Conservation (phyloP, 495 filamentous ascomycete species). For the Neurospora sp. region DNA sequence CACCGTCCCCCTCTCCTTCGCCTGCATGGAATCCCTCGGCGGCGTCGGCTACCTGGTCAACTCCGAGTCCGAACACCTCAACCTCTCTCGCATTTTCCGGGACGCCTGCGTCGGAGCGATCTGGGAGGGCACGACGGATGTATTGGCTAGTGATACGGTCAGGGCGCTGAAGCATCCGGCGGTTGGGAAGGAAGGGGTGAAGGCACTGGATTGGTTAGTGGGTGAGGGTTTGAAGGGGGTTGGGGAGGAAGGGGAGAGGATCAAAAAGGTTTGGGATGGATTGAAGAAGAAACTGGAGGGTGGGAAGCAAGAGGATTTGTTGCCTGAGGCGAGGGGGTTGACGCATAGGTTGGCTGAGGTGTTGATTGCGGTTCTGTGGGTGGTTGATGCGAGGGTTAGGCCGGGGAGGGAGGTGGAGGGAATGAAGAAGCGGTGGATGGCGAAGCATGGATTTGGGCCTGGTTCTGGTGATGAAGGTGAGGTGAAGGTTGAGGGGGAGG, state of each 20-base stretch:
- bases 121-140: slow-evolving; percentile 71
- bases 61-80: slow-evolving; percentile 46
- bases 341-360: slow-evolving; percentile 25
- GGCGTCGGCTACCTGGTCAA: slow-evolving; percentile 69
- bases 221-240: no score
- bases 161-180: slow-evolving; percentile 39
- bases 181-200: no score
- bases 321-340: slow-evolving; percentile 25
- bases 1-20: slow-evolving; percentile 42
- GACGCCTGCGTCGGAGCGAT: slow-evolving; percentile 57
- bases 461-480: background rate
- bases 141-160: slow-evolving; percentile 53
- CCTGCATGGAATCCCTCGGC: slow-evolving; percentile 61
- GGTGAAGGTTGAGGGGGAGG: background rate
- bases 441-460: slow-evolving; percentile 17
- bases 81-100: slow-evolving; percentile 53
- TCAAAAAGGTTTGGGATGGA: slow-evolving; percentile 13
- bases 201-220: no score
- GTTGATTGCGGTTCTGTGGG: slow-evolving; percentile 22
- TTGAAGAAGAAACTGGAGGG: slow-evolving; percentile 11
- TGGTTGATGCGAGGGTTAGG: slow-evolving; percentile 19
- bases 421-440: slow-evolving; percentile 22
- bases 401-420: slow-evolving; percentile 16
- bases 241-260: background rate
- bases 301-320: slow-evolving; percentile 14